Conservation (phyloP, 352 stramenopile species). For the Phytophthora megakarya region DNA sequence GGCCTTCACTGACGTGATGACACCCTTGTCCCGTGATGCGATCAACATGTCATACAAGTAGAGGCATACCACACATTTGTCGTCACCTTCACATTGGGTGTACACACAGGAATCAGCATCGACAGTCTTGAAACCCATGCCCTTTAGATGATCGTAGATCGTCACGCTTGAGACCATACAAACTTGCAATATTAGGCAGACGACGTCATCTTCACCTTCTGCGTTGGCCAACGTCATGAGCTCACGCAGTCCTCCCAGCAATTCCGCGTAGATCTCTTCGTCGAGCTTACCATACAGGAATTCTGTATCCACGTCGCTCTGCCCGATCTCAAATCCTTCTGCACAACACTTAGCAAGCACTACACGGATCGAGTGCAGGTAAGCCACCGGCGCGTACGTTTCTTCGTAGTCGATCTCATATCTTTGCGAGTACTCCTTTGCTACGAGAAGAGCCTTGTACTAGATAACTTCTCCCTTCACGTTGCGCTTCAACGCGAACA, state of each 20-base stretch:
- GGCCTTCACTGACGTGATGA: too few relatives aligned
- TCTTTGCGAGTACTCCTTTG: neutral
- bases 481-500: conserved; percentile 3
- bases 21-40: too few relatives aligned
- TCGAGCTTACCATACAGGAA: conserved; percentile 9
- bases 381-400: conserved; percentile 3
- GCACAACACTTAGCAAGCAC: neutral
- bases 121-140: too few relatives aligned
- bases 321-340: conserved; percentile 1
- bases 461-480: too few relatives aligned
- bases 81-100: too few relatives aligned
- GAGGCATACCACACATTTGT: too few relatives aligned
- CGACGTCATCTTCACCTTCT: neutral
- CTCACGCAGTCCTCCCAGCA: neutral
- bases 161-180: too few relatives aligned
- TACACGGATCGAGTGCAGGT: neutral
- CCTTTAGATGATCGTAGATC: too few relatives aligned
- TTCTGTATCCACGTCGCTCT: neutral
- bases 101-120: too few relatives aligned
- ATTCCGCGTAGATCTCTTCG: conserved; percentile 10
- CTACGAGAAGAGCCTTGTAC: too few relatives aligned
- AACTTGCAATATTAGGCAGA: neutral
- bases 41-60: too few relatives aligned
- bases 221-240: neutral
- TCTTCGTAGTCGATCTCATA: neutral